phyloP scores from a whole-genome alignment of 768 basidiomycete genomes.

The Russula dissimulans region DNA sequence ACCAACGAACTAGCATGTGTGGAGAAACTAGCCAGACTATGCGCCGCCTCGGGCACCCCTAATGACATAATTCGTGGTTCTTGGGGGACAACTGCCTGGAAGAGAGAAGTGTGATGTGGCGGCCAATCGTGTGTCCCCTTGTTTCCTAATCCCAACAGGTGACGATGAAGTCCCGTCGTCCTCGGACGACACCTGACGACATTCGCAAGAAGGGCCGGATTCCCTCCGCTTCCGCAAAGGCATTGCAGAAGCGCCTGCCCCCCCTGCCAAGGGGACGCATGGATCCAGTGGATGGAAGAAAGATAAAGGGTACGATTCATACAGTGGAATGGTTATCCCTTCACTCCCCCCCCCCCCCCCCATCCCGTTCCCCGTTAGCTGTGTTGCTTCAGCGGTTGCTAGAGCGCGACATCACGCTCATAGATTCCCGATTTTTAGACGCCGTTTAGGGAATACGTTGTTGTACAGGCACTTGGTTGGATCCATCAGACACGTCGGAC shows the following conservation, averaged over 20 bases:
- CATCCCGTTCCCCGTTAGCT: neutral
- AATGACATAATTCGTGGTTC: constrained; percentile 16
- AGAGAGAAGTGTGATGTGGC: neutral
- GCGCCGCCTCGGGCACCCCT: neutral
- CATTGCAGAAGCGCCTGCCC: neutral
- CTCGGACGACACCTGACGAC: constrained; percentile 15
- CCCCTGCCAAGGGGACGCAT: neutral
- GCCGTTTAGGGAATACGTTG: neutral
- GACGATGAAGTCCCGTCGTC: constrained; percentile 14
- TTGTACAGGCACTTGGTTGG: neutral
- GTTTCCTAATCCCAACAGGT: constrained; percentile 6
- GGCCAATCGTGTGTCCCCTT: constrained; percentile 13
- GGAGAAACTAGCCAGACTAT: neutral
- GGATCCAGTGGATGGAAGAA: neutral
- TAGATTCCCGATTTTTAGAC: neutral
- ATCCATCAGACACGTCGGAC: neutral
- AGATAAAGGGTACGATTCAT: neutral
- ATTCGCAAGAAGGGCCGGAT: constrained; percentile 10
- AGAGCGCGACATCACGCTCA: neutral
- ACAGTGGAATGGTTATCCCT: neutral
- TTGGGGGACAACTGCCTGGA: neutral
- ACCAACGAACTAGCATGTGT: neutral
- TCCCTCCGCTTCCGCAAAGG: constrained; percentile 7
- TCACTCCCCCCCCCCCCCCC: neutral
- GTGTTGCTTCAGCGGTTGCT: neutral